Percentiles rank a stretch among this genome's conserved stretches.
Conservation (phyloP, 1,284 basidiomycete genomes). For the Singerocomus rubriflavus region DNA sequence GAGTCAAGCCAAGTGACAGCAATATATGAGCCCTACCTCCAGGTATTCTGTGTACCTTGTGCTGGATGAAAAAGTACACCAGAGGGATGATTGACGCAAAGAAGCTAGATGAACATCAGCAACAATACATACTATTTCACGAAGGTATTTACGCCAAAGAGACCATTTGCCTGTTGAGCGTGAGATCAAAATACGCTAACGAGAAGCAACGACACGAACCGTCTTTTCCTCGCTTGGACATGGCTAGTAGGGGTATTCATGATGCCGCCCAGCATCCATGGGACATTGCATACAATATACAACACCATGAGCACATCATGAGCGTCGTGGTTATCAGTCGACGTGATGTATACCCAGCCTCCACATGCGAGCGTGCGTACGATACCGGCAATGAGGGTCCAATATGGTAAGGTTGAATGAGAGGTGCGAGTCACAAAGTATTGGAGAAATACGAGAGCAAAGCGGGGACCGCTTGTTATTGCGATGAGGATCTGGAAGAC, state of each 20-base stretch:
- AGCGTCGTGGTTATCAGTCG: slow-evolving; percentile 72
- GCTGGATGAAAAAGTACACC: slow-evolving; percentile 82
- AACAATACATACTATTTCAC: background rate
- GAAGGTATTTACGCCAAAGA: slow-evolving; percentile 43
- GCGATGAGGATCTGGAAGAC: slow-evolving; percentile 92
- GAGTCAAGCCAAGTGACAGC: background rate
- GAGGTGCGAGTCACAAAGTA: slow-evolving; percentile 57
- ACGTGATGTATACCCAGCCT: slow-evolving; percentile 93
- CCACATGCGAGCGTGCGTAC: slow-evolving; percentile 82
- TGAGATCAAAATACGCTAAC: slow-evolving; percentile 4
- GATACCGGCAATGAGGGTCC: slow-evolving; percentile 65
- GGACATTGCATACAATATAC: slow-evolving; percentile 77
- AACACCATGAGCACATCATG: slow-evolving; percentile 91
- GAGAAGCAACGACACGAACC: slow-evolving; percentile 40
- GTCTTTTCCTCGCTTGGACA: slow-evolving; percentile 41
- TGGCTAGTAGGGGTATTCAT: slow-evolving; percentile 48
- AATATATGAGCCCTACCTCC: slow-evolving; percentile 53
- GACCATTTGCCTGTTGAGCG: slow-evolving; percentile 44
- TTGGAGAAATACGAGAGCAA: slow-evolving; percentile 73
- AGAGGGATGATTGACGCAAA: slow-evolving; percentile 70
- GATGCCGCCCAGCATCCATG: slow-evolving; percentile 85
- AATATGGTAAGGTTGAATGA: slow-evolving; percentile 46
- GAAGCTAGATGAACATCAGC: slow-evolving; percentile 48
- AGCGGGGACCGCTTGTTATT: slow-evolving; percentile 79
- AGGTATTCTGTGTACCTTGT: slow-evolving; percentile 75